phyloP scores from a whole-genome alignment of 768 basidiomycete genomes.

The Cyclocybe aegerita region DNA sequence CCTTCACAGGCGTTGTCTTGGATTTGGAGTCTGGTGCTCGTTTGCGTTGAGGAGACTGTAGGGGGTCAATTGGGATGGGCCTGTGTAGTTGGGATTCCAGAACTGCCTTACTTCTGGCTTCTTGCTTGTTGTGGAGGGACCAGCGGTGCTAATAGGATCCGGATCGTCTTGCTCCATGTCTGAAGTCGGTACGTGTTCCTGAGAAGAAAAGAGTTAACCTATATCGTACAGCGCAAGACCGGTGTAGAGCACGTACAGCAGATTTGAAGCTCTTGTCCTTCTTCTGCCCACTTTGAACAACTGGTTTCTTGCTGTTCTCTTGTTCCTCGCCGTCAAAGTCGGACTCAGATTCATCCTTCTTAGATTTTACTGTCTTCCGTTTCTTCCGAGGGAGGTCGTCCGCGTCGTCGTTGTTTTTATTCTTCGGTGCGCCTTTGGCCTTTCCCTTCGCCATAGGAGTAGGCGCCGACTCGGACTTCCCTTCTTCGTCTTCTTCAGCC shows the following conservation, averaged over 20 bases:
- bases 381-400: conserved; percentile 5
- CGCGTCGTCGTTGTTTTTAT: conserved; percentile 7
- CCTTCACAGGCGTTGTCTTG: conserved; percentile 7
- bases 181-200: conserved; percentile 34
- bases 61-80: too few relatives aligned
- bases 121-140: conserved; percentile 5
- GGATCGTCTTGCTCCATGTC: conserved; percentile 35
- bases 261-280: conserved; percentile 35
- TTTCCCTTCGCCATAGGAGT: background rate
- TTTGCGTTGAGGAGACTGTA: too few relatives aligned
- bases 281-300: conserved; percentile 8
- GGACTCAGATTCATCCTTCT: conserved; percentile 7
- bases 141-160: conserved; percentile 2
- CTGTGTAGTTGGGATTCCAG: background rate
- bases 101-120: background rate
- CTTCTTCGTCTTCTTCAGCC: conserved; percentile 1
- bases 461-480: conserved; percentile 7
- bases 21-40: too few relatives aligned
- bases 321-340: background rate
- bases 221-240: background rate
- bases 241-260: conserved; percentile 22
- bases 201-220: background rate
- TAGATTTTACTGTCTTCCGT: conserved; percentile 6
- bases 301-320: conserved; percentile 4
- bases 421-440: conserved; percentile 1